Evolutionary conservation across 1,284 basidiomycete genomes (phyloP).

Genomic region (Irpex rosettiformis): DNA sequence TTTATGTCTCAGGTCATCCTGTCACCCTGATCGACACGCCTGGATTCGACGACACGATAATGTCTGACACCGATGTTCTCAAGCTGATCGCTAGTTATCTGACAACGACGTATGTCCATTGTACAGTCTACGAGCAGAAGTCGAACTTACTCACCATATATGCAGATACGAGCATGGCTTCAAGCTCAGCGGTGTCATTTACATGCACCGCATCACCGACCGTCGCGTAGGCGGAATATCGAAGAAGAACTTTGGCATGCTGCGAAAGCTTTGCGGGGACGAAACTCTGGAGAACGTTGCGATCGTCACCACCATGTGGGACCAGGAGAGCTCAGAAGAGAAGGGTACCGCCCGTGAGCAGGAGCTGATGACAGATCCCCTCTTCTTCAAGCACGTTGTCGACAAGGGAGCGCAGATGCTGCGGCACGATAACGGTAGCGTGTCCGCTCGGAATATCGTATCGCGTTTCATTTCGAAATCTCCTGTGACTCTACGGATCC

Average conservation of each 20-base stretch:
- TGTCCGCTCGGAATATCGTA: conserved; percentile 17
- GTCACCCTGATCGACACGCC: conserved; percentile 31
- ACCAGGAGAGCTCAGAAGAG: conserved; percentile 28
- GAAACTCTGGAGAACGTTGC: conserved; percentile 43
- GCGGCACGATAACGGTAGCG: conserved; percentile 18
- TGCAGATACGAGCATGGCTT: conserved; percentile 36
- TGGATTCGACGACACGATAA: conserved; percentile 31
- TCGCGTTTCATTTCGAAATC: conserved; percentile 10
- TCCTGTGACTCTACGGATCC: conserved; percentile 15
- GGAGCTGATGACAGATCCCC: conserved; percentile 17
- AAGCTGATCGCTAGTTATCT: conserved; percentile 11
- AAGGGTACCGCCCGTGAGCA: conserved; percentile 16
- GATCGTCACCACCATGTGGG: conserved; percentile 54
- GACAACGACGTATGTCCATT: conserved; percentile 4
- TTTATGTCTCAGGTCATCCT: conserved; percentile 24
- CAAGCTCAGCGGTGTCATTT: conserved; percentile 48
- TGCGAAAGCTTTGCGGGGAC: conserved; percentile 50
- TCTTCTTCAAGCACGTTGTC: conserved; percentile 20
- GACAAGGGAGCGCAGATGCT: conserved; percentile 19
- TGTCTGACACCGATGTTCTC: conserved; percentile 29
- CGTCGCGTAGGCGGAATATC: conserved; percentile 47
- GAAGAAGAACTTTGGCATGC: conserved; percentile 47
- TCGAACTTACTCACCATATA: background rate
- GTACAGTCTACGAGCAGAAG: background rate
- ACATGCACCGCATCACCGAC: conserved; percentile 54